A percentile compares a stretch with the other conserved stretches of the same genome.
These are phyloP conservation scores for Pouteria glomerata DNA, from an alignment of 148 eudicot species.

Conservation along the genomic window DNA sequence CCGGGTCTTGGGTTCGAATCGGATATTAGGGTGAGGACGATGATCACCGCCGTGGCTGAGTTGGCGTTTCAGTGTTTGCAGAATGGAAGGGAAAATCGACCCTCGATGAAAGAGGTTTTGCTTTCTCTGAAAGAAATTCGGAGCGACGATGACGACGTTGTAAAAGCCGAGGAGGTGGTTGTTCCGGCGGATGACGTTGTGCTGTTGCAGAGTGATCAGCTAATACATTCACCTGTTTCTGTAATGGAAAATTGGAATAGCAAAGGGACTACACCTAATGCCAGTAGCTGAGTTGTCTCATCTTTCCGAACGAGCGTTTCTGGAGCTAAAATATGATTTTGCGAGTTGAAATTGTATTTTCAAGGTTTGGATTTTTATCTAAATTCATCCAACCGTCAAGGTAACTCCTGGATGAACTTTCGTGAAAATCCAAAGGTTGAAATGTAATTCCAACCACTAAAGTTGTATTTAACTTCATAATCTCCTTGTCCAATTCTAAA, in stretches of 20 bases:
- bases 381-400: too few relatives aligned
- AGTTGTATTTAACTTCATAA: too few relatives aligned
- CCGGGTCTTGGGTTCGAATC: conserved; percentile 23
- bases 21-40: conserved; percentile 14
- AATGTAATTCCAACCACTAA: too few relatives aligned
- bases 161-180: not conserved
- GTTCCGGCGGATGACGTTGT: not conserved
- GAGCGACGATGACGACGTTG: not conserved
- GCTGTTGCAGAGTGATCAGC: not conserved
- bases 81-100: conserved; percentile 24
- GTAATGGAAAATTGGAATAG: not conserved
- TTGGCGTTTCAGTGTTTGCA: conserved; percentile 36
- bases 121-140: conserved; percentile 13
- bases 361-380: too few relatives aligned
- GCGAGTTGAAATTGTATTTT: too few relatives aligned
- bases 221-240: conserved; percentile 2
- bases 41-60: conserved; percentile 26
- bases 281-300: not conserved
- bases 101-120: conserved; percentile 33
- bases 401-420: too few relatives aligned
- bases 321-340: too few relatives aligned
- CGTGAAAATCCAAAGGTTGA: too few relatives aligned
- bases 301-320: not conserved
- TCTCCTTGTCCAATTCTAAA: too few relatives aligned
- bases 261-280: not conserved